Conservation (phyloP, 257 asterid genomes). For the Scutellaria minor region DNA sequence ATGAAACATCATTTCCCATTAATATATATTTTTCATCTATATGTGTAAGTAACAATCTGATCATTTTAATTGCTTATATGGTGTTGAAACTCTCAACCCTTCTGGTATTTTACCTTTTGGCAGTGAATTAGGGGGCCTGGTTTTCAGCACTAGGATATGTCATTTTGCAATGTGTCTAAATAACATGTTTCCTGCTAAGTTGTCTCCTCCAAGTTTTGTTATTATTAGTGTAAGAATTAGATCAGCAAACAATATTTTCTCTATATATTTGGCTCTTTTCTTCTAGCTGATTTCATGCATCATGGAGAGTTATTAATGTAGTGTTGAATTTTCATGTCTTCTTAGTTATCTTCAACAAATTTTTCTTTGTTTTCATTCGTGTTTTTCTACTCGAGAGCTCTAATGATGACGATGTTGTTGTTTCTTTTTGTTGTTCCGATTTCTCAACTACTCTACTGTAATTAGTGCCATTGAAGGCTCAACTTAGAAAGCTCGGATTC, state of each 20-base stretch:
- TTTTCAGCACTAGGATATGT: conserved; percentile 44
- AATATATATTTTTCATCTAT: conserved; percentile 23
- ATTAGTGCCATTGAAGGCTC: conserved; percentile 50
- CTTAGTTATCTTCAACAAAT: background rate
- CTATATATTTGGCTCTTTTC: conserved; percentile 10
- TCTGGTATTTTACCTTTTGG: conserved; percentile 31
- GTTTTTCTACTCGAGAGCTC: conserved; percentile 34
- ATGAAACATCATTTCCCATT: conserved; percentile 45
- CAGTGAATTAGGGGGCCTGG: conserved; percentile 49
- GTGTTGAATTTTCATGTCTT: background rate
- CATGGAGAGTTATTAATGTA: conserved; percentile 1
- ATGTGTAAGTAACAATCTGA: conserved; percentile 20
- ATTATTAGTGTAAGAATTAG: conserved; percentile 26
- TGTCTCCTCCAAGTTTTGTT: conserved; percentile 29
- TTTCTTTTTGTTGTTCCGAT: conserved; percentile 57
- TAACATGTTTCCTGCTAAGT: conserved; percentile 42
- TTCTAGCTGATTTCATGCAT: conserved; percentile 13
- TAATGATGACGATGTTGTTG: conserved; percentile 60
- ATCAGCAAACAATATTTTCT: background rate
- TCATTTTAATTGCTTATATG: conserved; percentile 25
- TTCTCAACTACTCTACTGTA: conserved; percentile 39
- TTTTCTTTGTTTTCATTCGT: background rate
- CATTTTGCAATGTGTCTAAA: conserved; percentile 35
- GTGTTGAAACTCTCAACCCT: conserved; percentile 33
- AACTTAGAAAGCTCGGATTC: conserved; percentile 61